Evolutionary conservation across 257 asterid genomes (phyloP).

Genomic region (Ophiorrhiza pumila): DNA sequence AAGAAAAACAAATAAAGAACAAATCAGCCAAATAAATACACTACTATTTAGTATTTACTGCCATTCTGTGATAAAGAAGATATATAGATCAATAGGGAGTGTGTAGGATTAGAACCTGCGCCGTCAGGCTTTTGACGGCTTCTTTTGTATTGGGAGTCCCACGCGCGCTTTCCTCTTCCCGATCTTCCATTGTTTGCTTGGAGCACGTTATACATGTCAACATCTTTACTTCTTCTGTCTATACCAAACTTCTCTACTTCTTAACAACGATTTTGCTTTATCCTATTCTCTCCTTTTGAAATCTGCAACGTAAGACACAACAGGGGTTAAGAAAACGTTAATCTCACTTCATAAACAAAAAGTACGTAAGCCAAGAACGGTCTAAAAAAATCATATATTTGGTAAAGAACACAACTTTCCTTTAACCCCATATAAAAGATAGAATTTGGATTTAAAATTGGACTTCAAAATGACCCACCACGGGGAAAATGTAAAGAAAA

Average conservation of each 20-base stretch:
- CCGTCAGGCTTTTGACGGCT: slow-evolving; percentile 98
- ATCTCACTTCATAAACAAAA: too few relatives aligned
- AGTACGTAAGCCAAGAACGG: too few relatives aligned
- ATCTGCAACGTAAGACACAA: slow-evolving; percentile 23
- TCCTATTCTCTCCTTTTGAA: neutral
- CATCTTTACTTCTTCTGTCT: slow-evolving; percentile 39
- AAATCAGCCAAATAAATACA: neutral
- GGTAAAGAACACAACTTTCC: neutral
- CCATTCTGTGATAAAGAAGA: neutral
- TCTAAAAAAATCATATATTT: neutral
- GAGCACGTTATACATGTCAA: slow-evolving; percentile 99
- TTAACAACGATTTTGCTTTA: neutral
- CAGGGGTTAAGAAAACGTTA: neutral
- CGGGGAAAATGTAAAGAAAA: slow-evolving; percentile 3
- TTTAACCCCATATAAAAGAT: too few relatives aligned
- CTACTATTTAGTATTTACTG: too few relatives aligned
- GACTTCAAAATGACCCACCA: neutral
- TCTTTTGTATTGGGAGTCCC: slow-evolving; percentile 87
- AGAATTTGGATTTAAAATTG: neutral
- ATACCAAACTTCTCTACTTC: neutral
- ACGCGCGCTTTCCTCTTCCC: slow-evolving; percentile 67
- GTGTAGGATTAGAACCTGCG: slow-evolving; percentile 63
- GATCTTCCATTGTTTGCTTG: slow-evolving; percentile 73
- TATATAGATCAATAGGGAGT: neutral
- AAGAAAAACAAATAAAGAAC: neutral